These are phyloP conservation scores for Trichoderma sp. DNA, from an alignment of 2,329 filamentous ascomycete species.

Conservation along the genomic window DNA sequence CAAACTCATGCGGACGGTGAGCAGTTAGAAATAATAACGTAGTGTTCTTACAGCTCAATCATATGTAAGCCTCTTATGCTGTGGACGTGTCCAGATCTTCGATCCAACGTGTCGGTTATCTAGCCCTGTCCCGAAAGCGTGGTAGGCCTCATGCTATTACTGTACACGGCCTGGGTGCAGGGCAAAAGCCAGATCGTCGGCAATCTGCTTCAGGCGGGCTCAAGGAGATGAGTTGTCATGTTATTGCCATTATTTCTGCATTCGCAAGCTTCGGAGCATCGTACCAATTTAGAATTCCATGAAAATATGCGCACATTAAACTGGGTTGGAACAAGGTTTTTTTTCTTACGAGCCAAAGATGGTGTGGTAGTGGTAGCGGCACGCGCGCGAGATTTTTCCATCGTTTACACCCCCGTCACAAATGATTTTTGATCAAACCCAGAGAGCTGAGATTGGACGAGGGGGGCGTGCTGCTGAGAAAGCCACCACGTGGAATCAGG, in stretches of 20 bases:
- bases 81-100: background rate
- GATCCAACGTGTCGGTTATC: background rate
- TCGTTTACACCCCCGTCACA: background rate
- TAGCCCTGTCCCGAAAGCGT: background rate
- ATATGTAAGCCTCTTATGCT: background rate
- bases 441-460: background rate
- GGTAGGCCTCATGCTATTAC: background rate
- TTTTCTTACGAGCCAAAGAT: background rate
- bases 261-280: background rate
- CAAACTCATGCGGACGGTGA: background rate
- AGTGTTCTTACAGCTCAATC: background rate
- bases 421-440: background rate
- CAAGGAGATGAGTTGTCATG: background rate
- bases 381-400: background rate
- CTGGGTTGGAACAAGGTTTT: background rate
- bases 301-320: background rate
- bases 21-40: background rate
- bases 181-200: slow-evolving; percentile 10
- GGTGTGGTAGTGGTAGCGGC: background rate
- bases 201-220: background rate
- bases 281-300: background rate
- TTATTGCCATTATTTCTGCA: background rate
- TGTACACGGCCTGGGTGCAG: background rate
- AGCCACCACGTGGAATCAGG: slow-evolving; percentile 13
- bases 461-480: background rate